Evolutionary conservation across 1,139 yeast species (phyloP).

Genomic region (Nematodospora anomalae): DNA sequence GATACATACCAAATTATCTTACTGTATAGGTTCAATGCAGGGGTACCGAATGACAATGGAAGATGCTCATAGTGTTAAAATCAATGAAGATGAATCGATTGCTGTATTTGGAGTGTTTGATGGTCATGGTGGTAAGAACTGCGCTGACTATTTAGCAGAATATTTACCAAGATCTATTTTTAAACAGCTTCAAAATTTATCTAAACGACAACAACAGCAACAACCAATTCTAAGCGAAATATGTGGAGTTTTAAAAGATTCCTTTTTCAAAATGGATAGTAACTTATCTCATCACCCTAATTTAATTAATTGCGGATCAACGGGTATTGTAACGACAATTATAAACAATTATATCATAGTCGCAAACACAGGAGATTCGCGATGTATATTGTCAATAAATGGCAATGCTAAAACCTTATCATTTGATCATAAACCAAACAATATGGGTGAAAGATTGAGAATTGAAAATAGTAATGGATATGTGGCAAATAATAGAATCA

Average conservation of each 20-base stretch:
- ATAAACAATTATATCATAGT: conserved; percentile 53
- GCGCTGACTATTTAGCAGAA: conserved; percentile 57
- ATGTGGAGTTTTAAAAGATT: conserved; percentile 42
- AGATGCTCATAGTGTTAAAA: conserved; percentile 61
- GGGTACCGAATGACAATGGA: conserved; percentile 78
- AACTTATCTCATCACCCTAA: conserved; percentile 47
- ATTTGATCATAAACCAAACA: conserved; percentile 75
- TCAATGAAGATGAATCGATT: conserved; percentile 44
- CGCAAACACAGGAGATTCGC: conserved; percentile 75
- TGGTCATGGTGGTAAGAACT: conserved; percentile 74
- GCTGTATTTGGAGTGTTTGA: conserved; percentile 75
- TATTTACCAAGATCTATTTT: conserved; percentile 38
- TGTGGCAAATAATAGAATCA: conserved; percentile 66
- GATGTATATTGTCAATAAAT: conserved; percentile 57
- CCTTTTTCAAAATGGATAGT: conserved; percentile 59
- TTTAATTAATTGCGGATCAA: conserved; percentile 60
- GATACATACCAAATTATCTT: conserved; percentile 47
- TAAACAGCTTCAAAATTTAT: conserved; percentile 26
- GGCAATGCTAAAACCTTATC: conserved; percentile 63
- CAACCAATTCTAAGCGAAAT: conserved; percentile 12
- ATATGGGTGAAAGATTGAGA: conserved; percentile 71
- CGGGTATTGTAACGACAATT: conserved; percentile 59
- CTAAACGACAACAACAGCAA: conserved; percentile 5
- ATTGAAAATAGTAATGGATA: conserved; percentile 75
- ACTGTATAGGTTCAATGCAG: conserved; percentile 75